Conservation (phyloP, 1,284 basidiomycete species). For the Melampsora larici-populina region DNA sequence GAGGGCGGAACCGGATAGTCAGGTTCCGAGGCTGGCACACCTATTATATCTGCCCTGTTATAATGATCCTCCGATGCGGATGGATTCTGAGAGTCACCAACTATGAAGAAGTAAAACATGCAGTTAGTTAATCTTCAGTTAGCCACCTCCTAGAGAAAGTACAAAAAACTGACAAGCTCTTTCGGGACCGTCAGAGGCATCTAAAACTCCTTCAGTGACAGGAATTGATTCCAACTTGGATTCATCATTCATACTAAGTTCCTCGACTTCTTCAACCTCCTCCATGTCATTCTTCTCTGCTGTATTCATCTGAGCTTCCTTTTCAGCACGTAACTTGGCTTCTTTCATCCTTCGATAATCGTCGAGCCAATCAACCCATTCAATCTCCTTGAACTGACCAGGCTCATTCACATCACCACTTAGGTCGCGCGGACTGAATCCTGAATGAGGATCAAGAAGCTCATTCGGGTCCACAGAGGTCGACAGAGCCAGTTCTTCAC, state of each 20-base stretch:
- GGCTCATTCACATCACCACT: neutral
- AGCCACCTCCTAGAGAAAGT: neutral
- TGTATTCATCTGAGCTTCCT: slow-evolving; percentile 24
- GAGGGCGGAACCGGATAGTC: slow-evolving; percentile 4
- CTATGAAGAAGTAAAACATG: neutral
- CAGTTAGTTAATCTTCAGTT: no score
- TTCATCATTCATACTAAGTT: no score
- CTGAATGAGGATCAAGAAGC: neutral
- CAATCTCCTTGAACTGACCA: slow-evolving; percentile 55
- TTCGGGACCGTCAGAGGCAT: no score
- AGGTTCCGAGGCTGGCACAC: slow-evolving; percentile 3
- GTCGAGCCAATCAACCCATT: slow-evolving; percentile 63
- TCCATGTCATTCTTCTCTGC: no score
- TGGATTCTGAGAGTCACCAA: neutral
- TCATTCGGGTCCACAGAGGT: neutral
- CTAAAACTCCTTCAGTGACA: no score
- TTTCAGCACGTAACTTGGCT: slow-evolving; percentile 58
- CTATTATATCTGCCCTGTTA: neutral
- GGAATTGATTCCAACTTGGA: no score
- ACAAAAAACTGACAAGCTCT: neutral
- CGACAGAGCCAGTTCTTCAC: neutral
- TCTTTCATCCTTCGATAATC: slow-evolving; percentile 61
- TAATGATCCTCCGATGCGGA: neutral
- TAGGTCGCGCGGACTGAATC: no score
- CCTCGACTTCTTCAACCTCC: no score